phyloP scores from a whole-genome alignment of 225 moss, liverwort and hornwort species.

The Physcomitrellopsis africana region DNA sequence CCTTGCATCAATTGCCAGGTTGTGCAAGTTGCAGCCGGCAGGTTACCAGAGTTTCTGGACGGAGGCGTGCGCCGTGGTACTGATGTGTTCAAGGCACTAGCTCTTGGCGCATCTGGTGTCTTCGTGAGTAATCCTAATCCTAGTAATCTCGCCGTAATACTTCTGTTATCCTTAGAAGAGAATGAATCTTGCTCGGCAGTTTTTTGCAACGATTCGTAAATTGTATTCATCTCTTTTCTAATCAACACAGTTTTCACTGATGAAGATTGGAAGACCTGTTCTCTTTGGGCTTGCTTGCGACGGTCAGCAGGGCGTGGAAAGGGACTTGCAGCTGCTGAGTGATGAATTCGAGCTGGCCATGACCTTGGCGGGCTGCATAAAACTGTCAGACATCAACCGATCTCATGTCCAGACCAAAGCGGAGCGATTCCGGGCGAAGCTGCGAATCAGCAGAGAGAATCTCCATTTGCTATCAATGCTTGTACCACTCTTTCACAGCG shows the following conservation, averaged over 20 bases:
- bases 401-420: slow-evolving; percentile 78
- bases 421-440: slow-evolving; percentile 67
- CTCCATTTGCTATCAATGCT: neutral
- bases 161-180: no score
- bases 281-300: slow-evolving; percentile 75
- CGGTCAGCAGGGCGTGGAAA: slow-evolving; percentile 78
- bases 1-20: slow-evolving; percentile 42
- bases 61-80: slow-evolving; percentile 91
- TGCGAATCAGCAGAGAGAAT: slow-evolving; percentile 28
- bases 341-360: slow-evolving; percentile 83
- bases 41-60: slow-evolving; percentile 76
- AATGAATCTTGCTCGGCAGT: no score
- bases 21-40: slow-evolving; percentile 70
- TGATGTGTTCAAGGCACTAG: slow-evolving; percentile 83
- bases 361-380: slow-evolving; percentile 76
- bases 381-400: slow-evolving; percentile 81
- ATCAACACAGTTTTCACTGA: neutral
- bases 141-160: neutral
- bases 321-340: slow-evolving; percentile 65
- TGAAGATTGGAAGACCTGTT: slow-evolving; percentile 82
- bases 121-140: slow-evolving; percentile 61
- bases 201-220: no score
- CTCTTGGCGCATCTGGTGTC: slow-evolving; percentile 80
- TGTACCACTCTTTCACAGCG: no score
- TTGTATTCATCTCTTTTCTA: no score